Base-by-base conservation (phyloP, 2,329 filamentous ascomycete species). In the Ophiocordyceps camponoti-rufipedis region DNA sequence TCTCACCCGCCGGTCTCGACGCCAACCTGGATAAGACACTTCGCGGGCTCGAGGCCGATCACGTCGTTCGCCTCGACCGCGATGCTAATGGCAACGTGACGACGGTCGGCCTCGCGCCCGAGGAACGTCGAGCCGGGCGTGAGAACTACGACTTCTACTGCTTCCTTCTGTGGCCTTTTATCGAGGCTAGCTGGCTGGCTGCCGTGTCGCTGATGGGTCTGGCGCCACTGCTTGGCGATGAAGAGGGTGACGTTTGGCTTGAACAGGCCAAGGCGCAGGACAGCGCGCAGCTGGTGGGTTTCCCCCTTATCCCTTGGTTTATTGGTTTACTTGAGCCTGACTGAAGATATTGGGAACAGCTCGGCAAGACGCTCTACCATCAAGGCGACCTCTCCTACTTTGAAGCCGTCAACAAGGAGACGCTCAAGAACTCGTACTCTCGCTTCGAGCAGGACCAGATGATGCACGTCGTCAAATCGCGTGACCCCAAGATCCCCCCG, bases 141-240 rank as follows among this genome's bases (percentile, higher is more conserved):
- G 91, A 98, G 62, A 96, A 95, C 55, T 98, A 84, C 56, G 91
- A 98, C 58, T 98, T 98, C 62, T 96, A 96, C 65, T 96, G 89
- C 65, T 98, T 96, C 70, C 66, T 98, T 18, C 86, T 98, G 50
- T 98, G 91, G 91, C 91, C 91, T 0, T 98, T 98, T 54, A 88
- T 96, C 52, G 91, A 98, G 62, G 83, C 88, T 0, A 82, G 76
- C 45, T 98, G 91, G 91, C 73, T 98, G 1, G 88, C 86, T 11
- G 83, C 87, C 0, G 82, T 96, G 0, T 86, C 84, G 0, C 69
- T 96, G 0, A 81, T 94, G 68, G 88, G 89, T 41, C 71, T 96
- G 13, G 82, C 85, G 0, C 87, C 88, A 2, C 86, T 85, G 4
- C 56, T 62, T 1, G 65, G 57, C 0, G 61, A 71, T 48, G 66